These are phyloP conservation scores for Canna indica DNA, from an alignment of 176 grass and related monocot genomes.

Conservation along the genomic window DNA sequence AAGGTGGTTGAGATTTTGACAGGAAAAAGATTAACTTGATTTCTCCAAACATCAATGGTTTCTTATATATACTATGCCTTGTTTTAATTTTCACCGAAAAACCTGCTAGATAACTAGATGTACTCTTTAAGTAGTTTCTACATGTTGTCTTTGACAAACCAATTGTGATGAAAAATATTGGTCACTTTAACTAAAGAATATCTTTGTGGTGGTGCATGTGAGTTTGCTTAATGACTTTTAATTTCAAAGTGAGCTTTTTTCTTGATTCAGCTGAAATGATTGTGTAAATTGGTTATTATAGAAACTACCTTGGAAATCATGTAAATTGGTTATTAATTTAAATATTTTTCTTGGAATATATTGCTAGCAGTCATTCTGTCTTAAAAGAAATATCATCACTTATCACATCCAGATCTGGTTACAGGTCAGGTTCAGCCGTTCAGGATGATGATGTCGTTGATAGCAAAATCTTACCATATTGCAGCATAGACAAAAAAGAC, in stretches of 20 bases:
- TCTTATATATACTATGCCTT: neutral
- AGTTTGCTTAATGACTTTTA: neutral
- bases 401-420: neutral
- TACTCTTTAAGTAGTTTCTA: neutral
- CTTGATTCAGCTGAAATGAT: neutral
- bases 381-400: neutral
- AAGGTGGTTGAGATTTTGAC: neutral
- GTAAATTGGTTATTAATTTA: neutral
- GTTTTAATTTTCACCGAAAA: neutral
- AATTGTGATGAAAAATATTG: neutral
- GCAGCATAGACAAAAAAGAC: conserved; percentile 61
- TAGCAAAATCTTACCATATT: conserved; percentile 73
- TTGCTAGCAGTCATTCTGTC: neutral
- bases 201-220: no score
- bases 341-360: neutral
- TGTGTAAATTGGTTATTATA: neutral
- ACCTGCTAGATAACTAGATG: no score
- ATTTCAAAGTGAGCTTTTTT: neutral
- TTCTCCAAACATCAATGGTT: neutral
- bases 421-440: conserved; percentile 60
- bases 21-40: neutral
- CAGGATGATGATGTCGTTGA: conserved; percentile 38
- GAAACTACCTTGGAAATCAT: neutral
- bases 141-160: neutral
- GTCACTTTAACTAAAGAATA: neutral